Conservation (phyloP, 345 rosid genomes). For the Aquilaria malaccensis region DNA sequence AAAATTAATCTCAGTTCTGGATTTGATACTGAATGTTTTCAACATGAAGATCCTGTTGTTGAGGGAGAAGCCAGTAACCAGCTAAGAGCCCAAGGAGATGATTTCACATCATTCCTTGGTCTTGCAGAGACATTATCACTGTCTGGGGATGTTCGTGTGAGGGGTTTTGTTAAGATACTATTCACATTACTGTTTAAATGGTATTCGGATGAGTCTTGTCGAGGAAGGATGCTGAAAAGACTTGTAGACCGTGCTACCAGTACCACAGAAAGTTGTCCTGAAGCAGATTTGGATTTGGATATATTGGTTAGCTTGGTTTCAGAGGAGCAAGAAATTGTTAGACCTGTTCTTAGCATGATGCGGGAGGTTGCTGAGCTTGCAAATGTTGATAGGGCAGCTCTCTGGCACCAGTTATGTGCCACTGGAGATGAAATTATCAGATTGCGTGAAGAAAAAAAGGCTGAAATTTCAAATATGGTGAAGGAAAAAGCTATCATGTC, state of each 20-base stretch:
- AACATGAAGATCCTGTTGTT: conserved; percentile 39
- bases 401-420: conserved; percentile 85
- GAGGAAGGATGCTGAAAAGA: conserved; percentile 76
- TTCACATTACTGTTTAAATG: conserved; percentile 78
- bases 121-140: conserved; percentile 90
- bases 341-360: conserved; percentile 77
- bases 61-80: conserved; percentile 71
- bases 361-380: conserved; percentile 87
- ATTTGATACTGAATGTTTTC: conserved; percentile 44
- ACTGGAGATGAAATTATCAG: conserved; percentile 74
- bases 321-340: conserved; percentile 73
- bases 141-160: conserved; percentile 62
- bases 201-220: conserved; percentile 73
- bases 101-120: conserved; percentile 69
- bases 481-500: conserved; percentile 58
- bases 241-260: conserved; percentile 84
- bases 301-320: conserved; percentile 71
- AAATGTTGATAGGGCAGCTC: conserved; percentile 85
- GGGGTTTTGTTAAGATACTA: conserved; percentile 78
- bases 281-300: conserved; percentile 69
- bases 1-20: conserved; percentile 42
- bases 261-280: conserved; percentile 49
- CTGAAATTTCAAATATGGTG: conserved; percentile 53
- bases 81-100: conserved; percentile 48
- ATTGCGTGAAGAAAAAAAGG: conserved; percentile 61